Percentiles rank a stretch among this genome's conserved stretches.
These are phyloP conservation scores for Aspergillus aculeatinus DNA, from an alignment of 2,329 filamentous ascomycete genomes.

Conservation along the genomic window DNA sequence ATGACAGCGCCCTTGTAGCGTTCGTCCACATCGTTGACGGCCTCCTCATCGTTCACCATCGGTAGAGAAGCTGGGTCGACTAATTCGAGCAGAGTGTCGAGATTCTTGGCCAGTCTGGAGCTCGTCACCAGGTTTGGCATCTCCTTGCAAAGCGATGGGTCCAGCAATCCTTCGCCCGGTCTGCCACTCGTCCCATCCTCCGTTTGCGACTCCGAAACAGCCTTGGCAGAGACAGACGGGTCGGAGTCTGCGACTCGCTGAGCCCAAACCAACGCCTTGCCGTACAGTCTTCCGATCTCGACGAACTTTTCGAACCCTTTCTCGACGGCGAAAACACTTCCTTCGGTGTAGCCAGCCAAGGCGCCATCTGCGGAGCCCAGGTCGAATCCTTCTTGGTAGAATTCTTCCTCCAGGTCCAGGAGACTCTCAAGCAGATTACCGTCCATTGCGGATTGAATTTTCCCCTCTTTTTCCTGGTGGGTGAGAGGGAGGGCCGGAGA, in stretches of 20 bases:
- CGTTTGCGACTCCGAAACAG: conserved; percentile 2
- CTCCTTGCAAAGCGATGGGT: conserved; percentile 29
- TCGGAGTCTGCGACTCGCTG: conserved; percentile 57
- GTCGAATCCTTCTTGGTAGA: conserved; percentile 79
- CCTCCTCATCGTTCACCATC: conserved; percentile 81
- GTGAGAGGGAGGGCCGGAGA: conserved; percentile 26
- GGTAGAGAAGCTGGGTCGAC: conserved; percentile 75
- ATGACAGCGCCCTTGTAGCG: conserved; percentile 77
- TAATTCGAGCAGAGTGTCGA: conserved; percentile 71
- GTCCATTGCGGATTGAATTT: conserved; percentile 33
- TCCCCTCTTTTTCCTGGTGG: neutral
- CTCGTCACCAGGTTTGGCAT: conserved; percentile 56
- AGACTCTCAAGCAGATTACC: conserved; percentile 56
- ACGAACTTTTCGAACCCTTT: conserved; percentile 92
- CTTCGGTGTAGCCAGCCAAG: conserved; percentile 78
- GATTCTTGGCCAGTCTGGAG: conserved; percentile 71
- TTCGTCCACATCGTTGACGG: conserved; percentile 89
- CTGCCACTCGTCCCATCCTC: conserved; percentile 3
- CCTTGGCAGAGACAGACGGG: conserved; percentile 17
- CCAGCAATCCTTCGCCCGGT: conserved; percentile 22
- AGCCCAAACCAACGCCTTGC: conserved; percentile 79
- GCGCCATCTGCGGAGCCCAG: conserved; percentile 74
- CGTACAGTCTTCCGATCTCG: conserved; percentile 74
- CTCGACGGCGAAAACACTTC: conserved; percentile 83
- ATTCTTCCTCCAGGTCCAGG: conserved; percentile 63